phyloP scores from a whole-genome alignment of 345 rosid species.

The Aegle marmelos region DNA sequence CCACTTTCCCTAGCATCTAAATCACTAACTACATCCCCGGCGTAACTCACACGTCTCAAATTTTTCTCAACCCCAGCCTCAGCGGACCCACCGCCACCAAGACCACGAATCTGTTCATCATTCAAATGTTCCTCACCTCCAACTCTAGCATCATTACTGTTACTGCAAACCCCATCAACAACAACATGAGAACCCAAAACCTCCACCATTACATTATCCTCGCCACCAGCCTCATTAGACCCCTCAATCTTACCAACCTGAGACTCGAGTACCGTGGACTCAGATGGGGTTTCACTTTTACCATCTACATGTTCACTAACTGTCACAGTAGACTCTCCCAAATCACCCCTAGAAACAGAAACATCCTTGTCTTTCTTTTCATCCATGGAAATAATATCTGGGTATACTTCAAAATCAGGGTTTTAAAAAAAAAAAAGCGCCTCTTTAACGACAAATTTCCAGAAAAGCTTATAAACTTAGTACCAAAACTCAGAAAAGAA shows the following conservation, averaged over 20 bases:
- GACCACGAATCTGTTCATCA: constrained; percentile 15
- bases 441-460: background rate
- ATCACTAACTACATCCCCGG: constrained; percentile 10
- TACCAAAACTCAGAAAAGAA: background rate
- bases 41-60: constrained; percentile 11
- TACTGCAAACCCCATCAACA: constrained; percentile 42
- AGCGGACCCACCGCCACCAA: background rate
- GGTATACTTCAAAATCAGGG: constrained; percentile 14
- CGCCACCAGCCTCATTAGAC: constrained; percentile 29
- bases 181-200: constrained; percentile 37
- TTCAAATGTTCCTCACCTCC: constrained; percentile 18
- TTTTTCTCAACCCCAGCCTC: constrained; percentile 15
- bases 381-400: constrained; percentile 30
- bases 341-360: constrained; percentile 16
- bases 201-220: constrained; percentile 43
- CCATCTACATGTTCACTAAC: constrained; percentile 21
- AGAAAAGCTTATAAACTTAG: constrained; percentile 22
- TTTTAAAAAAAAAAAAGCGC: constrained; percentile 3
- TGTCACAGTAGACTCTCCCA: constrained; percentile 11
- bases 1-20: background rate
- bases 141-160: constrained; percentile 17
- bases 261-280: constrained; percentile 15
- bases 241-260: constrained; percentile 21
- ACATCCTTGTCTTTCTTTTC: constrained; percentile 10
- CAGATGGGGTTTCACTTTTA: constrained; percentile 20